Conservation (phyloP, 441 rosid genomes). For the Lepidium campestre region DNA sequence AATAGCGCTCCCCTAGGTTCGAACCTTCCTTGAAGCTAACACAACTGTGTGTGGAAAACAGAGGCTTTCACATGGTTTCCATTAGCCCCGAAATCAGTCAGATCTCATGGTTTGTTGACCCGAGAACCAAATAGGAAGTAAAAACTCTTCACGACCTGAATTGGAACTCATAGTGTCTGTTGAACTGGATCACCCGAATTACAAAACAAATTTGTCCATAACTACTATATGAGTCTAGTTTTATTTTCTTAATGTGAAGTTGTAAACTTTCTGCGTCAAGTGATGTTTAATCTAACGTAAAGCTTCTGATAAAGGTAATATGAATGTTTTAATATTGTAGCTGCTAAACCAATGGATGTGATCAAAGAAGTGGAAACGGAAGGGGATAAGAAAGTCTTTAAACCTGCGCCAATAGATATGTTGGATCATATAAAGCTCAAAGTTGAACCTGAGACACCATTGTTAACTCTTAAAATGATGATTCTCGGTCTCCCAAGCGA, state of each 20-base stretch:
- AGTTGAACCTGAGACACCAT: slow-evolving; percentile 52
- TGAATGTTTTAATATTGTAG: slow-evolving; percentile 14
- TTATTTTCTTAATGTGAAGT: not conserved
- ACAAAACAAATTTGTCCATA: no score
- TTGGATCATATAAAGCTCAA: slow-evolving; percentile 62
- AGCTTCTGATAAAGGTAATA: not conserved
- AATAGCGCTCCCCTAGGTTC: no score
- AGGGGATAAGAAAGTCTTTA: slow-evolving; percentile 21
- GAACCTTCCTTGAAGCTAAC: no score
- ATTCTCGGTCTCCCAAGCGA: slow-evolving; percentile 31
- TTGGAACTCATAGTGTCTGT: no score
- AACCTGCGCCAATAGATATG: slow-evolving; percentile 47
- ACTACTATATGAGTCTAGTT: no score
- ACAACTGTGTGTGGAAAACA: no score
- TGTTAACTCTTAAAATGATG: slow-evolving; percentile 42
- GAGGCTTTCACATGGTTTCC: no score
- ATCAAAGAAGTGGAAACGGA: slow-evolving; percentile 10
- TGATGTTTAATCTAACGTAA: slow-evolving; percentile 26
- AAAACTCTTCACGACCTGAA: no score
- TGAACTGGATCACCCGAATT: no score
- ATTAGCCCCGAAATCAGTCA: no score
- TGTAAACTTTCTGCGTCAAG: not conserved
- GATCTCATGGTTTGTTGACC: no score
- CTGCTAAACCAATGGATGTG: slow-evolving; percentile 16
- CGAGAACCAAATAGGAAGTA: no score